Base-by-base conservation (phyloP, 139 green algal species). In the Chlorella sorokiniana region DNA sequence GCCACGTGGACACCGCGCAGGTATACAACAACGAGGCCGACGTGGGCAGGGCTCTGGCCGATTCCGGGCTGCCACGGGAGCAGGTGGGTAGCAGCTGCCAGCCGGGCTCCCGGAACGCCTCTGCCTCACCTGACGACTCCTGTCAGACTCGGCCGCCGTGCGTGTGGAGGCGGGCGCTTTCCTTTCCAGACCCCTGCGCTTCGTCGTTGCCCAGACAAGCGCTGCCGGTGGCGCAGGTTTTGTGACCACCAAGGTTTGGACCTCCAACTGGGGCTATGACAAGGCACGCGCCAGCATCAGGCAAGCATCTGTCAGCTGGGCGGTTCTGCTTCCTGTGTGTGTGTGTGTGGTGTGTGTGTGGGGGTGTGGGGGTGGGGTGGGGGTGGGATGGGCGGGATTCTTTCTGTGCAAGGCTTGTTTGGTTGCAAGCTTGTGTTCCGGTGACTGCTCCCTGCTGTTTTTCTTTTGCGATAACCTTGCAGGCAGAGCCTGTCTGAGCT, bases 1-100 rank as follows among this genome's bases (percentile, higher is more conserved):
- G 89, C 4, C 87, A 92, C 77, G 76, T 92, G 3, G 89, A 92
- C 61, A 91, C 87, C 4, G 89, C 89, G 6, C 84, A 91, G 44
- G 54, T 90, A 3, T 86, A 89, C 38, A 52, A 67, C n/a, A 91
- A 91, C 71, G 88, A 91, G 69, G 67, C 75, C 23, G 87, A 91
- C 27, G 85, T 91, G 33, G 88, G 45, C 45, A 68, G 72, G 16
- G 85, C 75, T 14, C 6, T 89, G 25, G 10, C 11, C 29, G 80
- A 86, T 20, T 86, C 70, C 23, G 80, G 82, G 2, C 0, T 92
- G 3, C 79, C 82, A 1, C 78, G 88, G 0, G 69, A 85, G 8
- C 18, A 65, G 18, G 56, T 65, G 18, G n/a, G n/a, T n/a, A n/a
- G n/a, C n/a, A n/a, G n/a, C n/a, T n/a, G n/a, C n/a, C n/a, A n/a